Conservation (phyloP, 805 yeast species). For the Saccharomycopsis babjevae region DNA sequence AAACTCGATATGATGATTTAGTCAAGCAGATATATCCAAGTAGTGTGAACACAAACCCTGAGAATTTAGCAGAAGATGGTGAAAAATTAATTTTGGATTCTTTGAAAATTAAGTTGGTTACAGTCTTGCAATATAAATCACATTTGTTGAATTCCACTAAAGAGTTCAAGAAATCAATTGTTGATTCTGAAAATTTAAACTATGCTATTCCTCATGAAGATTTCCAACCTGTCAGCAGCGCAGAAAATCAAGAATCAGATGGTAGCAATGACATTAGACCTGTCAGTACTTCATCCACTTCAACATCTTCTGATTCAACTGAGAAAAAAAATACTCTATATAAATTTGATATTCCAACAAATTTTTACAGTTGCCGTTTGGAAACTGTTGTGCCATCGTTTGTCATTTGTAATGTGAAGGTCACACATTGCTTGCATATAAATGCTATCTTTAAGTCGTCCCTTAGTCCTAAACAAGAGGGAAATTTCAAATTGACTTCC, state of each 20-base stretch:
- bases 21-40: constrained; percentile 4
- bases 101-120: constrained; percentile 8
- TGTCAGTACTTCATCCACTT: background rate
- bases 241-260: background rate
- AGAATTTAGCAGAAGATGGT: constrained; percentile 4
- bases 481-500: constrained; percentile 7
- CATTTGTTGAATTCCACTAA: constrained; percentile 12
- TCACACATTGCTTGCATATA: constrained; percentile 12
- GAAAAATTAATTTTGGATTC: constrained; percentile 10
- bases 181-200: constrained; percentile 5
- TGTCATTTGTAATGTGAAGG: constrained; percentile 12
- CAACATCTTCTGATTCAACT: background rate
- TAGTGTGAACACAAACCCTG: constrained; percentile 2
- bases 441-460: constrained; percentile 9
- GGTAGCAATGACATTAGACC: background rate
- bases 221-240: constrained; percentile 2
- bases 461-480: constrained; percentile 8
- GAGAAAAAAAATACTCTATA: background rate
- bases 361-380: constrained; percentile 3
- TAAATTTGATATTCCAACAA: constrained; percentile 8
- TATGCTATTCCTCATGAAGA: constrained; percentile 10
- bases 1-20: constrained; percentile 9
- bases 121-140: constrained; percentile 8
- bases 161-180: constrained; percentile 6
- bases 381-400: constrained; percentile 12